These are phyloP conservation scores for Trypanosoma scelopori DNA, from an alignment of 208 protist species.

Conservation along the genomic window DNA sequence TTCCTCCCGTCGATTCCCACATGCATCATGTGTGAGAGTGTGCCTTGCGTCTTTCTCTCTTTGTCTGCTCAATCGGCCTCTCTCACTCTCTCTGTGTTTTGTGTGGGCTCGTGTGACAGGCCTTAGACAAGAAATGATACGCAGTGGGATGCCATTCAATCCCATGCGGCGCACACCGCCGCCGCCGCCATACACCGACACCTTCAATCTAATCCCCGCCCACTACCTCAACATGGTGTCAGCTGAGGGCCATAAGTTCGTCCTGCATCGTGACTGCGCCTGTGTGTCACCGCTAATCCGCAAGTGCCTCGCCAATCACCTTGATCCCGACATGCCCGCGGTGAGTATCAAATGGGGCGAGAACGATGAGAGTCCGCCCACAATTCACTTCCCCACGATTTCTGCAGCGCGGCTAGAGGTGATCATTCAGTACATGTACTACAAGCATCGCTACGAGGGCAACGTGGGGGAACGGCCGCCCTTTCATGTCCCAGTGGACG, in stretches of 20 bases:
- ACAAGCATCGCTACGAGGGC: constrained; percentile 84
- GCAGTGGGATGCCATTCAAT: constrained; percentile 64
- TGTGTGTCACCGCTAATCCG: constrained; percentile 62
- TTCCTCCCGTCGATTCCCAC: background rate
- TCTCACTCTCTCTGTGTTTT: background rate
- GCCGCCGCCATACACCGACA: constrained; percentile 77
- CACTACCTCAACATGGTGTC: constrained; percentile 57
- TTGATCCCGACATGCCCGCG: constrained; percentile 31
- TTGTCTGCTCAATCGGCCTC: too few relatives aligned
- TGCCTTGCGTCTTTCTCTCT: too few relatives aligned
- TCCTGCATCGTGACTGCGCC: constrained; percentile 61
- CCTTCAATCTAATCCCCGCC: constrained; percentile 47
- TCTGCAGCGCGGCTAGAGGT: constrained; percentile 51
- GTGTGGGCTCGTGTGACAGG: background rate
- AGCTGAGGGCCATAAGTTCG: constrained; percentile 39
- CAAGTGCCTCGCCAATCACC: constrained; percentile 46
- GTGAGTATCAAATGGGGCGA: constrained; percentile 36
- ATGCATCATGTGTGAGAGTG: too few relatives aligned
- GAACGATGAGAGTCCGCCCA: background rate
- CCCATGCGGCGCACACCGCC: constrained; percentile 86
- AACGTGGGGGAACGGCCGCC: constrained; percentile 41
- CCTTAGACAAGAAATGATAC: constrained; percentile 33
- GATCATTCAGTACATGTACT: constrained; percentile 80
- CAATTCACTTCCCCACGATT: constrained; percentile 56
- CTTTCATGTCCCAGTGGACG: constrained; percentile 53